Base-by-base conservation (phyloP, 352 stramenopile genomes). In the Aphanomyces astaci region DNA sequence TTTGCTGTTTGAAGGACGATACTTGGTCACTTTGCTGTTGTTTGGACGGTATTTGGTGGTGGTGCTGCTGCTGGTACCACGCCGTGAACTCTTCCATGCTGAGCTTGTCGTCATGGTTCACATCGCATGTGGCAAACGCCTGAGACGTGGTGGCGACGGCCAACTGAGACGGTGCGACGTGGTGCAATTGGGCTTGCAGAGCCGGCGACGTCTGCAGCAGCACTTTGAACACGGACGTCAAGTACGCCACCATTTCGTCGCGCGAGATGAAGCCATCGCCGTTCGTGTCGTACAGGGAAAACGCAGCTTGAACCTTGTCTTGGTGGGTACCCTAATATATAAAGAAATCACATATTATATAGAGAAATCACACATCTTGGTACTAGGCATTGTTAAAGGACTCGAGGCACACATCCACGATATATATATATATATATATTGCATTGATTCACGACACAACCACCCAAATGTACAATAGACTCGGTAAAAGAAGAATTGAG, bases 211-310 rank as follows among this genome's bases (percentile, higher is more conserved):
- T 86, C 70, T 94, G 90, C 74, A 89, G 94, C 45, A 95, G 79
- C 11, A 96, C 76, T 59, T 89, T 91, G 70, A 95, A 96, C 5
- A 95, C 75, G 15, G 82, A 80, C 17, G 86, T 86, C 48, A 96
- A 74, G 71, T 95, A 95, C 40, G 74, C 72, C n/a, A 72, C 66
- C 86, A 96, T 93, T 73, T 96, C 87, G 2, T 86, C 63, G 4
- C 77, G 84, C 2, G 86, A 90, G 30, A 96, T 86, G 54, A 77
- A 89, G 0, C 86, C 86, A 66, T 96, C 81, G 32, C 87, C 77
- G 70, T 95, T 89, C 11, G 87, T 60, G 71, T 95, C 87, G 48
- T 93, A 95, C 27, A 95, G 70, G 5, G 81, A 88, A 54, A 95
- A 95, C 60, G 93, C 77, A 13, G 86, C 89, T 43, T 78, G 75